Percentiles rank a stretch among this genome's conserved stretches.
Conservation (phyloP, 257 asterid species). For the Nicotiana attenuata region DNA sequence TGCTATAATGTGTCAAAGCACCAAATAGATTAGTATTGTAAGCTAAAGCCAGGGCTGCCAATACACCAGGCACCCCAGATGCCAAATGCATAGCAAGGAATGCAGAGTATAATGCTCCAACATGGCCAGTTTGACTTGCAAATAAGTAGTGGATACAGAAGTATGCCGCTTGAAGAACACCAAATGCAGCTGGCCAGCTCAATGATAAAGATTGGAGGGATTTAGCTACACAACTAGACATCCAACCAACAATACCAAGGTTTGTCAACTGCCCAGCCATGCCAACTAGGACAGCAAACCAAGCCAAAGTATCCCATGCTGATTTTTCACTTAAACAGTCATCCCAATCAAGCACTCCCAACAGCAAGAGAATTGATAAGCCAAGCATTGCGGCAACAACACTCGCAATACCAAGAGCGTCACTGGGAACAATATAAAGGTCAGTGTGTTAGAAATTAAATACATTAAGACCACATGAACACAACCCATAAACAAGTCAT, state of each 20-base stretch:
- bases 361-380: slow-evolving; percentile 61
- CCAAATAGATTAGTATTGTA: slow-evolving; percentile 89
- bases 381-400: slow-evolving; percentile 99
- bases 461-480: background rate
- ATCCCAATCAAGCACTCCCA: slow-evolving; percentile 89
- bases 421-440: slow-evolving; percentile 39
- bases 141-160: slow-evolving; percentile 88
- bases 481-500: background rate
- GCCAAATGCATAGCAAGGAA: slow-evolving; percentile 95
- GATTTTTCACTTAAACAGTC: slow-evolving; percentile 93
- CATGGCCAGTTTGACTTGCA: slow-evolving; percentile 96
- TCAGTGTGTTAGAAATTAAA: background rate
- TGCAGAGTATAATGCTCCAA: slow-evolving; percentile 89
- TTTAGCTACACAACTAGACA: slow-evolving; percentile 75
- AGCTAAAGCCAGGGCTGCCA: slow-evolving; percentile 83
- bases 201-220: slow-evolving; percentile 58
- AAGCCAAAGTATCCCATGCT: slow-evolving; percentile 96
- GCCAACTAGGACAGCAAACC: slow-evolving; percentile 97
- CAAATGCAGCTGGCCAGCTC: slow-evolving; percentile 95
- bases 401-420: slow-evolving; percentile 78
- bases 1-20: slow-evolving; percentile 93
- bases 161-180: slow-evolving; percentile 79
- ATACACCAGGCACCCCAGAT: slow-evolving; percentile 79
- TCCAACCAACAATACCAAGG: slow-evolving; percentile 85
- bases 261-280: slow-evolving; percentile 94